Percentiles rank a stretch among this genome's conserved stretches.
These are phyloP conservation scores for Bipolaris victoriae DNA, from an alignment of 2,329 filamentous ascomycete species.

Conservation along the genomic window DNA sequence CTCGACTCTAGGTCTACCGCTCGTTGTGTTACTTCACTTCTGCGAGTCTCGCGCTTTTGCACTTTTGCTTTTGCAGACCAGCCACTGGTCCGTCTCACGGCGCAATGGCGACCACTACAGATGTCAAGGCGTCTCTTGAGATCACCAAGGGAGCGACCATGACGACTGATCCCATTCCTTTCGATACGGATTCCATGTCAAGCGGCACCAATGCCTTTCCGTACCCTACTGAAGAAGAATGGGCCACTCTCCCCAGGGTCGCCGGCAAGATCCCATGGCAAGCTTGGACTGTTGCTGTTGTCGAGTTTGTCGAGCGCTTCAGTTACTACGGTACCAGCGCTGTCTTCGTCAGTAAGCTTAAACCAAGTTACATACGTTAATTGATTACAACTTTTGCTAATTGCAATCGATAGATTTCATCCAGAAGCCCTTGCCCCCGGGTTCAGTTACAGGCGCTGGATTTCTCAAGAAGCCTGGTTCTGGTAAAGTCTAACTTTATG, in stretches of 20 bases:
- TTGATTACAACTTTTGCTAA: background rate
- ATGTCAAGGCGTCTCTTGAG: conserved; percentile 40
- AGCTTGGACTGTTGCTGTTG: conserved; percentile 45
- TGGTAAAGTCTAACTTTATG: conserved; percentile 25
- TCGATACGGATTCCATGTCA: conserved; percentile 37
- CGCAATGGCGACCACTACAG: conserved; percentile 31
- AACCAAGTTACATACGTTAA: background rate
- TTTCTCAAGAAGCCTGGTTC: conserved; percentile 43
- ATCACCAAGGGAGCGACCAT: conserved; percentile 40
- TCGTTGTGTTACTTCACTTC: conserved; percentile 4
- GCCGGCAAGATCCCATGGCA: conserved; percentile 45
- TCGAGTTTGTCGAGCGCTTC: conserved; percentile 48
- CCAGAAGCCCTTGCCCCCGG: conserved; percentile 40
- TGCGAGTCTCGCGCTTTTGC: conserved; percentile 1
- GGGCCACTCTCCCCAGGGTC: conserved; percentile 45
- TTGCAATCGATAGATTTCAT: conserved; percentile 45
- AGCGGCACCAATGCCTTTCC: conserved; percentile 33
- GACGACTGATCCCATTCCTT: conserved; percentile 32
- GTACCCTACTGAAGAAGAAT: conserved; percentile 46
- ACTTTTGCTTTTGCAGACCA: conserved; percentile 3
- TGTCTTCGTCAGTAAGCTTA: conserved; percentile 35
- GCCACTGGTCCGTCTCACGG: conserved; percentile 2
- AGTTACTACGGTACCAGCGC: conserved; percentile 48
- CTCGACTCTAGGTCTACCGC: conserved; percentile 14
- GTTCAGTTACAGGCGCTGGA: conserved; percentile 44